Evolutionary conservation across 495 filamentous ascomycete genomes (phyloP), one percentile per base, ranked within the genome.

Genomic region (Cenococcum geophilum): DNA sequence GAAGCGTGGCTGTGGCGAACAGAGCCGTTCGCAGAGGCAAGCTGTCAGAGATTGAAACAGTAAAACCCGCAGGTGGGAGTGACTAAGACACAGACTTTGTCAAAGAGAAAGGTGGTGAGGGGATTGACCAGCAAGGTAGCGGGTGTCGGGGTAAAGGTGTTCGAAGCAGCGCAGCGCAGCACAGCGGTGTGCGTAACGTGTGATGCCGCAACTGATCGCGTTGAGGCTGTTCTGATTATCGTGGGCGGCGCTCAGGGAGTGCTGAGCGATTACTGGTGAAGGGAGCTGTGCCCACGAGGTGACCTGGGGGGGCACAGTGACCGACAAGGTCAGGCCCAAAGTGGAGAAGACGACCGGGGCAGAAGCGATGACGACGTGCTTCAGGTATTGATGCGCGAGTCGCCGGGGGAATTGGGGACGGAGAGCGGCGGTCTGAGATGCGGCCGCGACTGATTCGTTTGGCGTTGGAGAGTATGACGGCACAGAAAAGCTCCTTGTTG

Each of bases 21-120:
- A 56, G 25, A 21, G 36, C 47, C 14, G 34, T 34, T 25, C 54
- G 42, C 25, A 16, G 21, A 56, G 25, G 36, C 22, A 36, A 36
- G 18, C n/a, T 37, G 53, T 43, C 53, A 37, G 53, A 56, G 53
- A 22, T 37, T 37, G 53, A 47, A 59, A 53, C 25, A 45, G 53
- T 43, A 55, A 3, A 52, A 64, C 61, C 57, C 23, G 55, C 49
- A 59, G 14, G 53, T 8, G 53, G 36, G 53, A 56, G 55, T 53
- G 57, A 48, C 48, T 50, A 36, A 18, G 57, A 50, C 52, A 32
- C 34, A 66, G 48, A 53, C 65, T 68, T 60, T 68, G 34, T 68
- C 65, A 64, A 64, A 68, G 62, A 68, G 66, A 58, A 23, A 22
- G 55, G 36, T 43, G 27, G 40, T 21, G 56, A 10, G 58, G 54